Evolutionary conservation across 163 green algal genomes (phyloP).

Genomic region (Chlamydomonas reinhardtii): DNA sequence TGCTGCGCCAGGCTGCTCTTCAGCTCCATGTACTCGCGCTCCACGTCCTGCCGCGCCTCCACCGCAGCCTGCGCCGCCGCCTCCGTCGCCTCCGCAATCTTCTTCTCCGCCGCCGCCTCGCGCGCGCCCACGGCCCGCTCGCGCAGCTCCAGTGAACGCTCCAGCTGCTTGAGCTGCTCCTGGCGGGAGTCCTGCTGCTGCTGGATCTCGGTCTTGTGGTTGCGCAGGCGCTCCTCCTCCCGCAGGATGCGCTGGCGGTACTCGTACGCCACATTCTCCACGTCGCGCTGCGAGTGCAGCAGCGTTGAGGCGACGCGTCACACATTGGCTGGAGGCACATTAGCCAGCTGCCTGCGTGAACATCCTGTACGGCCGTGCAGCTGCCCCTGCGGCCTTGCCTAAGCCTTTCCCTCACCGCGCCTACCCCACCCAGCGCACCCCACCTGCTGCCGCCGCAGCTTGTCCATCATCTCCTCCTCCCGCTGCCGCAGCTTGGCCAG

Average conservation of each 20-base stretch:
- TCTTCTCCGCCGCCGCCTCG: constrained; percentile 58
- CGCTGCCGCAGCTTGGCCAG: constrained; percentile 57
- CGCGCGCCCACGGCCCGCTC: constrained; percentile 51
- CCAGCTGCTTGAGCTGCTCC: constrained; percentile 57
- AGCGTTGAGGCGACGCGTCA: not conserved
- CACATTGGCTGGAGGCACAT: too few species aligned
- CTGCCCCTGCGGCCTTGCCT: not conserved
- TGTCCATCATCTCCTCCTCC: constrained; percentile 63
- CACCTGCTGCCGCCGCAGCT: constrained; percentile 64
- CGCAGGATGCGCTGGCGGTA: constrained; percentile 67
- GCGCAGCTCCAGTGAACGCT: constrained; percentile 56
- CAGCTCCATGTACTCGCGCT: constrained; percentile 68
- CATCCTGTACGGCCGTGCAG: not conserved
- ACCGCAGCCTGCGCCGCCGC: constrained; percentile 47
- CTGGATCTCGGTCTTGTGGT: constrained; percentile 55
- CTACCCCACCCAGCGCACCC: too few species aligned
- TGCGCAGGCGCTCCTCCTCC: constrained; percentile 62
- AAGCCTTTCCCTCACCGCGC: too few species aligned
- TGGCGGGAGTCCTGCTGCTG: constrained; percentile 51
- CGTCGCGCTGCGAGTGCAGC: constrained; percentile 52
- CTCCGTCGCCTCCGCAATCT: constrained; percentile 58
- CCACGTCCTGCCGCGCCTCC: constrained; percentile 48
- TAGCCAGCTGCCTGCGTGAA: too few species aligned
- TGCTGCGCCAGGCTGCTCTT: constrained; percentile 53
- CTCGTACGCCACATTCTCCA: constrained; percentile 63